Conservation (phyloP, 306 rosid genomes). For the Sesbania bispinosa region DNA sequence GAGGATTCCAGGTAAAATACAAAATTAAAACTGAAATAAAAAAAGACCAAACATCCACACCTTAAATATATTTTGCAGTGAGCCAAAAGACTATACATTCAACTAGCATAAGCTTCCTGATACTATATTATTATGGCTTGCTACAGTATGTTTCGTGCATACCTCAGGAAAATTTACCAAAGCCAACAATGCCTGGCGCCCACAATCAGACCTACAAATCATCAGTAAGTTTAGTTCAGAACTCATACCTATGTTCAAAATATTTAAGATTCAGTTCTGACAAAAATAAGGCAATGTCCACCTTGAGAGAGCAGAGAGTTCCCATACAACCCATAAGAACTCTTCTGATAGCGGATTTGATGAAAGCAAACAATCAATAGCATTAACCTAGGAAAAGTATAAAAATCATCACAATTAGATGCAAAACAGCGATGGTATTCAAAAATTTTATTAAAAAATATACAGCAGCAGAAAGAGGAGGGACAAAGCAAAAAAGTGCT, state of each 20-base stretch:
- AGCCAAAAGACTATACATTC: conserved; percentile 3
- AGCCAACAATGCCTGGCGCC: conserved; percentile 85
- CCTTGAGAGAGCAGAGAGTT: conserved; percentile 84
- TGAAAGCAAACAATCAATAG: conserved; percentile 80
- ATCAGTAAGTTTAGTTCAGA: conserved; percentile 27
- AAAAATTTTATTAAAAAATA: background rate
- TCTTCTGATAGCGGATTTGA: conserved; percentile 74
- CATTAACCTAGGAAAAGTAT: conserved; percentile 61
- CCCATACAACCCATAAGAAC: conserved; percentile 96
- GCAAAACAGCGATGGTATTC: background rate
- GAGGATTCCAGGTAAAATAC: background rate
- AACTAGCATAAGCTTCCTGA: conserved; percentile 9
- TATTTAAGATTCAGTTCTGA: conserved; percentile 16
- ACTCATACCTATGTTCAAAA: conserved; percentile 16
- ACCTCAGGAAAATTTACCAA: conserved; percentile 91
- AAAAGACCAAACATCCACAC: background rate
- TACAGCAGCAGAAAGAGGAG: background rate
- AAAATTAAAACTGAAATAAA: background rate
- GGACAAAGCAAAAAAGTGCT: background rate
- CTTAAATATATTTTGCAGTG: background rate
- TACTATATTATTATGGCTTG: background rate
- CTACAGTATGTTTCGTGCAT: conserved; percentile 23
- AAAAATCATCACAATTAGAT: conserved; percentile 22
- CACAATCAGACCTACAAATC: conserved; percentile 84
- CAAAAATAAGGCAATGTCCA: conserved; percentile 31